Evolutionary conservation across 768 basidiomycete genomes (phyloP), one percentile per base, ranked within the genome.

Genomic region (Mrakia gelida): DNA sequence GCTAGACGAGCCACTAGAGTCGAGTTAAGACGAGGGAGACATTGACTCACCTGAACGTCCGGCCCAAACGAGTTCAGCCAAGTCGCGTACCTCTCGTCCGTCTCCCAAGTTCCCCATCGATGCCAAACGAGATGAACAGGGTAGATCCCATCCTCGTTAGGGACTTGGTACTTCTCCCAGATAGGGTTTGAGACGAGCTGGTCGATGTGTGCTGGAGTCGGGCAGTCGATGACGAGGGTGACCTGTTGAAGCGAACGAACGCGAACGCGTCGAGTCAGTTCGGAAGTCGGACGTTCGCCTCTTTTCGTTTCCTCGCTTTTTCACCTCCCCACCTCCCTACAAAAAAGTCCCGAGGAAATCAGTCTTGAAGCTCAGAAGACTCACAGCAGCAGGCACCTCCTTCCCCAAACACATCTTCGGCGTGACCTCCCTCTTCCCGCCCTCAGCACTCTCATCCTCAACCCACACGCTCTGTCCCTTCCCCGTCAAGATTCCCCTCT

Each of bases 41-140:
- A 21, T 2, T 79, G 13, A 85, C 89, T 67, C 81, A 96, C 92
- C 81, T 92, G 86, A 9, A 88, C 87, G 41, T 87, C 84, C 6
- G 87, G 81, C 3, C 88, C 87, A 81, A 95, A 94, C 0, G 86
- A 86, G 41, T 86, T 83, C 89, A 95, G 91, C 86, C 96, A 94
- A 0, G 85, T 82, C 79, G 88, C 87, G 83, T 95, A 96, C 72
- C 88, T 85, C 54, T 86, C 82, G 81, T 95, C 89, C 81, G 90
- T 89, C 49, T 93, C 83, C 13, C 54, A 91, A 67, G 91, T 85
- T 26, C 86, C 86, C 52, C 87, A 87, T 30, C 91, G 85, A 21
- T 83, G 84, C 77, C 87, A 85, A 32, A 88, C 86, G 77, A 86
- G 83, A 3, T 82, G 81, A 61, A 86, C 83, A 88, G 88, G 0